Percentiles rank a stretch among this genome's conserved stretches.
These are phyloP conservation scores for Mimosa bimucronata DNA, from an alignment of 306 rosid genomes.

Conservation along the genomic window DNA sequence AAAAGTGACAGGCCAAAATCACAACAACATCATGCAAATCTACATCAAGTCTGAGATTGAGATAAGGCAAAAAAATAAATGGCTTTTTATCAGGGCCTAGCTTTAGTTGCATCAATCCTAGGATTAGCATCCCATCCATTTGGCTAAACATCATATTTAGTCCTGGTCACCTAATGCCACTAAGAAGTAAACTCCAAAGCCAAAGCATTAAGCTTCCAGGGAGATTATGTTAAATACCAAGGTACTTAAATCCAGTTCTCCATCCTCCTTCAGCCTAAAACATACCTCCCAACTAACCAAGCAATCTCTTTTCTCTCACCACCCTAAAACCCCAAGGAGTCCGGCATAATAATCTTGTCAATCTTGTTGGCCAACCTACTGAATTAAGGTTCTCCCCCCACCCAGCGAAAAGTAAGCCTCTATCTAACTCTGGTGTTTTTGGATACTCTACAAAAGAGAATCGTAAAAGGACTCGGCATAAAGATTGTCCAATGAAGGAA, in stretches of 20 bases:
- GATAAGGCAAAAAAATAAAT: constrained; percentile 19
- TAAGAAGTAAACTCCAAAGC: background rate
- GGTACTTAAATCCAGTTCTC: background rate
- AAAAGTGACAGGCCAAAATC: constrained; percentile 41
- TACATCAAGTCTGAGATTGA: constrained; percentile 25
- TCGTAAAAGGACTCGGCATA: background rate
- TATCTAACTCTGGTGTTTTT: background rate
- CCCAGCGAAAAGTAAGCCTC: background rate
- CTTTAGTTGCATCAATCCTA: background rate
- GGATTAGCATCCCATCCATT: background rate
- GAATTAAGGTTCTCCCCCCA: background rate
- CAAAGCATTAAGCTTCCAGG: background rate
- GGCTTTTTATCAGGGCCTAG: background rate
- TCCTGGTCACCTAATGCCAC: background rate
- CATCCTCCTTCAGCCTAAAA: background rate
- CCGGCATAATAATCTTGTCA: background rate
- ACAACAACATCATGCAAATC: constrained; percentile 27
- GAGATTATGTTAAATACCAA: background rate
- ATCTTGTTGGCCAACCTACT: background rate
- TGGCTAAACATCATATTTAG: background rate
- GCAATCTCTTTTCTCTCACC: background rate
- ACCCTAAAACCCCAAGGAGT: background rate
- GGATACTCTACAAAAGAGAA: background rate
- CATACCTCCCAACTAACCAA: background rate
- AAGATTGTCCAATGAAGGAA: background rate